Evolutionary conservation across 352 stramenopile species (phyloP).

Genomic region (Pythium volutum): DNA sequence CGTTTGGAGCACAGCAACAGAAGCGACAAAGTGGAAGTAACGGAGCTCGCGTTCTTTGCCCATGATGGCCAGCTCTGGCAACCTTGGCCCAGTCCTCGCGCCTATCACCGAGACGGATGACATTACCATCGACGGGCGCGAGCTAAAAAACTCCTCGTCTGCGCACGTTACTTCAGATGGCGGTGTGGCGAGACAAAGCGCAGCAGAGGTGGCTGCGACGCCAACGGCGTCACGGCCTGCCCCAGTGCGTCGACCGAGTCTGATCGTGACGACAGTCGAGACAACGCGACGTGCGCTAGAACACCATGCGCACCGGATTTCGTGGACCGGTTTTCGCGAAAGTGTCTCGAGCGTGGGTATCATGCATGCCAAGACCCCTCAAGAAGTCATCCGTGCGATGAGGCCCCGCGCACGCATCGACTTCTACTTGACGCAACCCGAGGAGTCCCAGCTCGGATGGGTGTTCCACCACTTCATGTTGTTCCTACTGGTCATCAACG

Average conservation of each 20-base stretch:
- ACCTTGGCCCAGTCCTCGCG: neutral
- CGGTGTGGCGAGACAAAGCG: neutral
- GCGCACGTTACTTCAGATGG: neutral
- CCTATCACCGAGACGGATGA: constrained; percentile 28
- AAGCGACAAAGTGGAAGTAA: neutral
- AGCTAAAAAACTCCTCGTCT: neutral
- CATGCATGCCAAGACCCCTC: constrained; percentile 15
- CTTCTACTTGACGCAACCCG: constrained; percentile 40
- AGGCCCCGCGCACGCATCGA: constrained; percentile 24
- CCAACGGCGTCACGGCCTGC: neutral
- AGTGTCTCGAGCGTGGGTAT: constrained; percentile 3
- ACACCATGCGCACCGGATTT: neutral
- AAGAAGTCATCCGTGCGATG: constrained; percentile 33
- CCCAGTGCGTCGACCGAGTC: neutral
- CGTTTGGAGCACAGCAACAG: neutral
- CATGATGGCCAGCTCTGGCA: constrained; percentile 96
- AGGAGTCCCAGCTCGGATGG: constrained; percentile 43
- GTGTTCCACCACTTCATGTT: constrained; percentile 34
- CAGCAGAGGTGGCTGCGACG: neutral
- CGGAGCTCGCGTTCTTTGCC: constrained; percentile 46
- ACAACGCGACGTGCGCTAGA: neutral
- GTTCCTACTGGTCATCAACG: constrained; percentile 36
- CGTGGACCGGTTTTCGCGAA: neutral
- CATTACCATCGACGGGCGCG: constrained; percentile 4
- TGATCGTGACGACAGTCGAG: constrained; percentile 2